Conservation (phyloP, 2,329 filamentous ascomycete genomes). For the Rhynchosporium graminicola region DNA sequence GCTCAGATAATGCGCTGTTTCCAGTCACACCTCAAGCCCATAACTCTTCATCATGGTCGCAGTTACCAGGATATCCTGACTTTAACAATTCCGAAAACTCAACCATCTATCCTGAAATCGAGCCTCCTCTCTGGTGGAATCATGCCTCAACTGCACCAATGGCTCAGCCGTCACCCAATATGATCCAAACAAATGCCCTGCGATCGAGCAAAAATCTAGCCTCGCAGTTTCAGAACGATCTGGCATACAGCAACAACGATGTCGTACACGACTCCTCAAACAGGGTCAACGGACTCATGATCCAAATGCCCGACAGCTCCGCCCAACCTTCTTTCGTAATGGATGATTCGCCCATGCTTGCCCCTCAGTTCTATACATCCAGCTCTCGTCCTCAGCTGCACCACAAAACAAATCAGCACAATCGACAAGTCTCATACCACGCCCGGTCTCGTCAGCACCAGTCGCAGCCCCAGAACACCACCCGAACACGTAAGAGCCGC, state of each 20-base stretch:
- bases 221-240: constrained; percentile 37
- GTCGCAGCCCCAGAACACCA: constrained; percentile 17
- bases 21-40: constrained; percentile 35
- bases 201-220: constrained; percentile 36
- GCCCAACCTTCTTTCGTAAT: constrained; percentile 32
- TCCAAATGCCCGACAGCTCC: constrained; percentile 34
- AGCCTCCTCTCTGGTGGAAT: constrained; percentile 38
- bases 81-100: constrained; percentile 22
- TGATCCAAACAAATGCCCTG: constrained; percentile 34
- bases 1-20: constrained; percentile 24
- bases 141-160: constrained; percentile 34
- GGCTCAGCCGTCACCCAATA: constrained; percentile 35
- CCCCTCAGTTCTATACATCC: constrained; percentile 28
- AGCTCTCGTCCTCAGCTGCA: constrained; percentile 14
- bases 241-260: constrained; percentile 32
- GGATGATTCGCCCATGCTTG: constrained; percentile 26
- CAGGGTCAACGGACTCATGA: constrained; percentile 35
- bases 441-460: constrained; percentile 19
- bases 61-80: constrained; percentile 26
- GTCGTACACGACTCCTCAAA: constrained; percentile 24
- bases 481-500: constrained; percentile 17
- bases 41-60: constrained; percentile 32
- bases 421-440: constrained; percentile 16
- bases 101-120: constrained; percentile 25
- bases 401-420: constrained; percentile 15